phyloP scores from a whole-genome alignment of 306 rosid genomes.

The Rosa lucieae region DNA sequence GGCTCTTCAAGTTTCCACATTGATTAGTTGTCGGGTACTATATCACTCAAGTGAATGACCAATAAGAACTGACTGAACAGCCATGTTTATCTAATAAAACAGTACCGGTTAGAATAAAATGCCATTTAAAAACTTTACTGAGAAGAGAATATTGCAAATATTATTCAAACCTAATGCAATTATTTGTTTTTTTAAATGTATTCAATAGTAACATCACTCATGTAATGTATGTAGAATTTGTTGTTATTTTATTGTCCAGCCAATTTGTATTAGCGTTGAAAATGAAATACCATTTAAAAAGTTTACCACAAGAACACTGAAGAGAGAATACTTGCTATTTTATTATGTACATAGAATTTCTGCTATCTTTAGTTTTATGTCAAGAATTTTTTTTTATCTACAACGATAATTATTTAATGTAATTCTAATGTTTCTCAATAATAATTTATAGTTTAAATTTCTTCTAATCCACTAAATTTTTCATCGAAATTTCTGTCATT shows the following conservation, averaged over 20 bases:
- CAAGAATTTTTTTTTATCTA: no score
- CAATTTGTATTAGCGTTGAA: background rate
- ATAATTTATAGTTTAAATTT: no score
- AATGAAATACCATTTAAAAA: background rate
- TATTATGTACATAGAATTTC: no score
- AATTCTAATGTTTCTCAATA: no score
- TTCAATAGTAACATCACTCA: background rate
- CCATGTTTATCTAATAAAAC: background rate
- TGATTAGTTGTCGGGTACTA: no score
- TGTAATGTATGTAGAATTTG: background rate
- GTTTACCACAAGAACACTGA: background rate
- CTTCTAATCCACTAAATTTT: no score
- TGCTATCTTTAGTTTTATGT: no score
- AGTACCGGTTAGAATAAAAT: background rate
- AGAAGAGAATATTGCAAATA: background rate
- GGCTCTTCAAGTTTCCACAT: no score
- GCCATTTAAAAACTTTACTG: background rate
- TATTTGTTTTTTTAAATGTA: no score
- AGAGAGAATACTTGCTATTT: background rate
- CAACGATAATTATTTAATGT: no score
- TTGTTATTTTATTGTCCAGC: background rate
- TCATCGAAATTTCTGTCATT: no score
- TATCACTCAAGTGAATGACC: background rate
- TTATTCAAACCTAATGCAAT: background rate
- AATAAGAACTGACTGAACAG: background rate